Evolutionary conservation across 495 filamentous ascomycete genomes (phyloP).

Genomic region (Cladorrhinum samala): DNA sequence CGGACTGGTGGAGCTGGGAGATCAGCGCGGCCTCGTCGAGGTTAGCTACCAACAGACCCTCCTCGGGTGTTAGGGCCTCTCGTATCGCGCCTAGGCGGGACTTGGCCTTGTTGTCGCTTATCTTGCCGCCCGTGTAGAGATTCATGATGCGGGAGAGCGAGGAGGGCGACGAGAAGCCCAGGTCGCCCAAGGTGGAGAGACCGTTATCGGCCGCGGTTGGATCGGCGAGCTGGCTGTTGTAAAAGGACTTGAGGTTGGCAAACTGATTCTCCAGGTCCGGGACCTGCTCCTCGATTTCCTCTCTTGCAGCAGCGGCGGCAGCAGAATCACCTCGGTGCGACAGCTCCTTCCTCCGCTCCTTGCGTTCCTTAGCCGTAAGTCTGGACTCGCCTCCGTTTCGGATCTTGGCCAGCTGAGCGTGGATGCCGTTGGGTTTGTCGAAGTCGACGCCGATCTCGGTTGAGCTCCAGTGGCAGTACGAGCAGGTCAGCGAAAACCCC

Average conservation of each 20-base stretch:
- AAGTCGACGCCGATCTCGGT: slow-evolving; percentile 86
- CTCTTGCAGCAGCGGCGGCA: slow-evolving; percentile 7
- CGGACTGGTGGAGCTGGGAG: slow-evolving; percentile 35
- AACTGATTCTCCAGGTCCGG: slow-evolving; percentile 44
- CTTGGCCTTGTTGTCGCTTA: slow-evolving; percentile 59
- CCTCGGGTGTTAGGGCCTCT: slow-evolving; percentile 60
- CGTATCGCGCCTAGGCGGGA: slow-evolving; percentile 65
- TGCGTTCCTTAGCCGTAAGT: slow-evolving; percentile 35
- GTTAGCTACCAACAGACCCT: slow-evolving; percentile 58
- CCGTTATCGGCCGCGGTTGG: slow-evolving; percentile 43
- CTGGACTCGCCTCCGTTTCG: slow-evolving; percentile 45
- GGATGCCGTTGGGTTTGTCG: slow-evolving; percentile 78
- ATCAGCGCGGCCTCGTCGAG: slow-evolving; percentile 49
- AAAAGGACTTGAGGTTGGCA: slow-evolving; percentile 60
- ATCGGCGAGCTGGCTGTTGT: slow-evolving; percentile 61
- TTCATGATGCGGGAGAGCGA: slow-evolving; percentile 85
- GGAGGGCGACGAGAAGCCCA: slow-evolving; percentile 69
- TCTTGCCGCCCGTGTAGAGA: slow-evolving; percentile 65
- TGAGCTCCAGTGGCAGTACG: slow-evolving; percentile 87
- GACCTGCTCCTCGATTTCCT: slow-evolving; percentile 8
- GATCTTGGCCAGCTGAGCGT: slow-evolving; percentile 63
- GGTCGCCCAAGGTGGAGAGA: slow-evolving; percentile 49
- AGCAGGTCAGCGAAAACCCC: slow-evolving; percentile 75
- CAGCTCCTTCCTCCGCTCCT: slow-evolving; percentile 40
- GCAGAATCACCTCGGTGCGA: slow-evolving; percentile 16